Conservation (phyloP, 1,139 yeast genomes). For the Hansenula sp. region DNA sequence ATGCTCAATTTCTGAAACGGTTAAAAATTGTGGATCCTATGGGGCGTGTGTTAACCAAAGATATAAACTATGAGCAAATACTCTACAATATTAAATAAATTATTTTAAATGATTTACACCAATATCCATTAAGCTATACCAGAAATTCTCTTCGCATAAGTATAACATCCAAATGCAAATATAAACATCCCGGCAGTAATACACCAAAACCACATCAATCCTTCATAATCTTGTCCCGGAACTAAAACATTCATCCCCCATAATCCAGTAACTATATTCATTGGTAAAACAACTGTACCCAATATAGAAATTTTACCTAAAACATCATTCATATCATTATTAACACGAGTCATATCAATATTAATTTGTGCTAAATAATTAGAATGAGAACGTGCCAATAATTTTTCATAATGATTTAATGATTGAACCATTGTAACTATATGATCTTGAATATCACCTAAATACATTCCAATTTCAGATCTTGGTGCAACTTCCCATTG, state of each 20-base stretch:
- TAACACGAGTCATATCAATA: conserved; percentile 96
- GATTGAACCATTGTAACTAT: conserved; percentile 95
- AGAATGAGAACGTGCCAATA: conserved; percentile 88
- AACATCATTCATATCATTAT: conserved; percentile 94
- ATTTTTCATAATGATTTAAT: conserved; percentile 87
- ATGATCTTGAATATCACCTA: conserved; percentile 93
- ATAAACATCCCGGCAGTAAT: conserved; percentile 38
- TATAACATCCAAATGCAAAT: conserved; percentile 39
- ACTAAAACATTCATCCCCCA: conserved; percentile 99
- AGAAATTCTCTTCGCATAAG: conserved; percentile 38
- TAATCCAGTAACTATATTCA: conserved; percentile 90
- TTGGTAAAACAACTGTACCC: conserved; percentile 92
- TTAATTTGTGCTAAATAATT: conserved; percentile 95
- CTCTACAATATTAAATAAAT: no score
- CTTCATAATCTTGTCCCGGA: conserved; percentile 81
- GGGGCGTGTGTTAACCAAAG: background rate
- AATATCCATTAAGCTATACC: conserved; percentile 14
- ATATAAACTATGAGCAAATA: background rate
- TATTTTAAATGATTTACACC: background rate
- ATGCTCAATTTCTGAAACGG: background rate
- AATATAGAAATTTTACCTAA: conserved; percentile 88
- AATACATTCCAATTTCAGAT: conserved; percentile 80
- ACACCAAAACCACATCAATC: conserved; percentile 75
- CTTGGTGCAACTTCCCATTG: conserved; percentile 73
- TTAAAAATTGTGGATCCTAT: background rate